Percentiles rank a stretch among this genome's conserved stretches.
These are phyloP conservation scores for Spathaspora gorwiae DNA, from an alignment of 805 yeast species.

Conservation along the genomic window DNA sequence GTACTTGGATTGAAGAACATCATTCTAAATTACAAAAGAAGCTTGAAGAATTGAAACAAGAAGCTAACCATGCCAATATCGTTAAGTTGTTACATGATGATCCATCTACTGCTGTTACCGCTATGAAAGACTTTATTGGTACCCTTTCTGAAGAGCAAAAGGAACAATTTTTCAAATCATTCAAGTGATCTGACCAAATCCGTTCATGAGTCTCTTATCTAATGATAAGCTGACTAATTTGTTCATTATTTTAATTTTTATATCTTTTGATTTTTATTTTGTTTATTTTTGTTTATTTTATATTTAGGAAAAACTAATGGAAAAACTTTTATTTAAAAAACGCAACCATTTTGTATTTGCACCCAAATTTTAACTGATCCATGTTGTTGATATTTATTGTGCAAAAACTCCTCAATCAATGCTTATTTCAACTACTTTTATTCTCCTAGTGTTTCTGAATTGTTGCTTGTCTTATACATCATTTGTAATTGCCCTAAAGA, in stretches of 20 bases:
- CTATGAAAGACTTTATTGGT: conserved; percentile 32
- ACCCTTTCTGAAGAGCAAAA: conserved; percentile 33
- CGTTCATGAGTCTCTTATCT: background rate
- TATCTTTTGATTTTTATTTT: background rate
- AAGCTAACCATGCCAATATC: conserved; percentile 60
- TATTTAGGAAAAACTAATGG: conserved; percentile 1
- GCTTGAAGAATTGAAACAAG: conserved; percentile 61
- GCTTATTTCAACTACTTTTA: background rate
- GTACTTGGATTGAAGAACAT: conserved; percentile 80
- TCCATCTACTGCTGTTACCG: conserved; percentile 23
- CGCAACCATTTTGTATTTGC: background rate
- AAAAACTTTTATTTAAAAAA: conserved; percentile 1
- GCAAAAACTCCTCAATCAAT: background rate
- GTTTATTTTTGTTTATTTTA: background rate
- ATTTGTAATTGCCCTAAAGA: conserved; percentile 52
- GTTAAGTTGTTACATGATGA: conserved; percentile 45
- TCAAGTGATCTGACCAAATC: conserved; percentile 4
- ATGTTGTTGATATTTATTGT: too few species aligned
- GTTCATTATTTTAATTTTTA: background rate
- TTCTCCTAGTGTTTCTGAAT: background rate
- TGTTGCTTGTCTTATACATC: background rate
- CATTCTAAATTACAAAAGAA: conserved; percentile 57
- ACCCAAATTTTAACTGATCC: background rate
- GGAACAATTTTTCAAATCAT: conserved; percentile 20
- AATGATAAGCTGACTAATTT: background rate